phyloP scores from a whole-genome alignment of 2,329 filamentous ascomycete species.

The Alternaria arborescens region DNA sequence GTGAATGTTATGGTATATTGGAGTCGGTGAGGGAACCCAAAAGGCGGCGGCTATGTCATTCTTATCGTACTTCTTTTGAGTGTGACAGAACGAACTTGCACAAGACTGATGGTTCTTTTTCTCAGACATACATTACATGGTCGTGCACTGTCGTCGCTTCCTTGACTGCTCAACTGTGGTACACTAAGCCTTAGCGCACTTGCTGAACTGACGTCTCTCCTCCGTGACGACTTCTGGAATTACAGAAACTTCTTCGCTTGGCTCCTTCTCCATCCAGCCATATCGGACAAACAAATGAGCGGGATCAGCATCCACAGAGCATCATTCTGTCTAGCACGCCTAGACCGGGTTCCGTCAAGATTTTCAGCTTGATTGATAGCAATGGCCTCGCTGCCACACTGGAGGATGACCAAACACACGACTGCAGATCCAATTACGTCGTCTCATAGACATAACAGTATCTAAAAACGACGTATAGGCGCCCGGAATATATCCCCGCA shows the following conservation, averaged over 20 bases:
- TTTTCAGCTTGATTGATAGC: neutral
- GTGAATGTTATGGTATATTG: neutral
- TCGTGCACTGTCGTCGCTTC: slow-evolving; percentile 5
- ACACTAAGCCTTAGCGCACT: slow-evolving; percentile 10
- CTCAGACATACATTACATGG: neutral
- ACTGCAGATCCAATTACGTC: neutral
- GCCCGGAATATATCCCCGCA: slow-evolving; percentile 13
- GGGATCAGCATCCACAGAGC: neutral
- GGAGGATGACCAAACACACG: neutral
- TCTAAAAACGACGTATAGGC: slow-evolving; percentile 6
- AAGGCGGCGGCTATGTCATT: slow-evolving; percentile 2
- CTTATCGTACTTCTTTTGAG: neutral
- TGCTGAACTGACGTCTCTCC: neutral
- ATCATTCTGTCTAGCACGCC: neutral
- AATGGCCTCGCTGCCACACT: neutral
- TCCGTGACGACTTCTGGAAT: neutral
- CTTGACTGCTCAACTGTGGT: neutral
- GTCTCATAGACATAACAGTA: neutral
- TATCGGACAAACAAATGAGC: neutral
- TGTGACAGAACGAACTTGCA: neutral
- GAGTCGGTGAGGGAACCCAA: neutral
- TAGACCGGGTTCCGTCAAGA: neutral
- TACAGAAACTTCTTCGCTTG: neutral
- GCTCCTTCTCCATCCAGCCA: neutral
- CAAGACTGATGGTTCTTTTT: neutral